Base-by-base conservation (phyloP, 1,284 basidiomycete genomes). In the Ustilago hordei region DNA sequence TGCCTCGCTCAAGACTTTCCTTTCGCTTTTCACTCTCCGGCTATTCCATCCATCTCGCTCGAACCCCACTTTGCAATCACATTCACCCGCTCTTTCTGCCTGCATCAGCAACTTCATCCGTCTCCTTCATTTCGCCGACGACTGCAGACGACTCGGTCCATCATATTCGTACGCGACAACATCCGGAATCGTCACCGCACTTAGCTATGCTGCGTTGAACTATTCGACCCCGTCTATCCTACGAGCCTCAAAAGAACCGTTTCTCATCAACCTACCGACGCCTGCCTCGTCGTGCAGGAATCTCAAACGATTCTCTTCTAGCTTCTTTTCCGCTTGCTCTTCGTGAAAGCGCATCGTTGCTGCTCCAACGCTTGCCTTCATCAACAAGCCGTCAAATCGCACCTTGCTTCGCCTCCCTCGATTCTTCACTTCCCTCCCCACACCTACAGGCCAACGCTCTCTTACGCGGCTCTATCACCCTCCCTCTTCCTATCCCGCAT, bases 341-440 rank as follows among this genome's bases (percentile, higher is more conserved):
- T 15, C 35, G 23, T 15, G 38, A 8, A 56, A 43, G 31, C 31
- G 58, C 58, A 28, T 48, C 8, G 60, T 60, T 69, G 66, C 66
- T 63, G 66, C 60, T 41, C 35, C 62, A 23, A 68, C 50, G 64
- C 8, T 32, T 43, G 63, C 60, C 2, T 13, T 4, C 69, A 65
- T 67, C 32, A 6, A 61, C 59, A 61, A 67, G 65, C 48, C 59
- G 54, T 61, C 59, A 19, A 55, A 67, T 57, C 65, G 8, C 60
- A 53, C 53, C 66, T 64, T 34, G 68, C 60, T 28, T 64, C 75
- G 19, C 63, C 67, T 23, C 47, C 12, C 70, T 59, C n/a, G 17
- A 28, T 45, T 13, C 17, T 56, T 43, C 55, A 9, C 11, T 28
- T 41, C 7, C 45, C 23, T 12, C 39, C 31, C 55, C n/a, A 19